A percentile compares a stretch with the other conserved stretches of the same genome.
These are phyloP conservation scores for Starmerella stellata DNA, from an alignment of 805 yeast species.

Conservation along the genomic window DNA sequence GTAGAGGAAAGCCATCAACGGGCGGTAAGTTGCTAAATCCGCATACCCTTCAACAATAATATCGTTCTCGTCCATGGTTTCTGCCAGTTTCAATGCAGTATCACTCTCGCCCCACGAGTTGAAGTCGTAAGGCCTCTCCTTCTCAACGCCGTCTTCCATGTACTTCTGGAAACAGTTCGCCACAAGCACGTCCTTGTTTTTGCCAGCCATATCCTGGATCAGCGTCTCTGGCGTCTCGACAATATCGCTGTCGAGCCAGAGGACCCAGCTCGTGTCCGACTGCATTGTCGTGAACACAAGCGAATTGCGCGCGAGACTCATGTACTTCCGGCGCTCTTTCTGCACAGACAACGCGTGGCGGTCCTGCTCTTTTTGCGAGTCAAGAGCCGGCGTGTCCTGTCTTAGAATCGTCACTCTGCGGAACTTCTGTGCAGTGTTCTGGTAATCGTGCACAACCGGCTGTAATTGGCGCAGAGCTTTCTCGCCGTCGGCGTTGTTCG, in stretches of 20 bases:
- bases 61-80: constrained; percentile 62
- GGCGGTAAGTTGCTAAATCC: constrained; percentile 85
- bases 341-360: constrained; percentile 78
- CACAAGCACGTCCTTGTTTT: constrained; percentile 70
- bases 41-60: constrained; percentile 87
- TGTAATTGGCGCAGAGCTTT: constrained; percentile 54
- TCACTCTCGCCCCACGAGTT: constrained; percentile 74
- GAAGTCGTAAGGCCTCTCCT: constrained; percentile 78
- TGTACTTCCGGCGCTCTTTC: constrained; percentile 69
- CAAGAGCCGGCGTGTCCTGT: constrained; percentile 65
- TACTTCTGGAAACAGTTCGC: constrained; percentile 89
- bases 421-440: constrained; percentile 45
- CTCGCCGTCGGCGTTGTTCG: constrained; percentile 70
- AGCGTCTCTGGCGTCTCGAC: constrained; percentile 70
- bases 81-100: constrained; percentile 60
- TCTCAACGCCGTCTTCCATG: constrained; percentile 37
- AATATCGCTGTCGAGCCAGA: constrained; percentile 93
- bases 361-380: constrained; percentile 63
- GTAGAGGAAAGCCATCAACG: constrained; percentile 80
- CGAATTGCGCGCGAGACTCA: constrained; percentile 92
- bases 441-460: constrained; percentile 52
- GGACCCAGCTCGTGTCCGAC: constrained; percentile 82
- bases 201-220: constrained; percentile 71
- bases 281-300: constrained; percentile 72
- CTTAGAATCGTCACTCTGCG: constrained; percentile 73